Conservation (phyloP, 1,284 basidiomycete species). For the Meripilus lineatus region DNA sequence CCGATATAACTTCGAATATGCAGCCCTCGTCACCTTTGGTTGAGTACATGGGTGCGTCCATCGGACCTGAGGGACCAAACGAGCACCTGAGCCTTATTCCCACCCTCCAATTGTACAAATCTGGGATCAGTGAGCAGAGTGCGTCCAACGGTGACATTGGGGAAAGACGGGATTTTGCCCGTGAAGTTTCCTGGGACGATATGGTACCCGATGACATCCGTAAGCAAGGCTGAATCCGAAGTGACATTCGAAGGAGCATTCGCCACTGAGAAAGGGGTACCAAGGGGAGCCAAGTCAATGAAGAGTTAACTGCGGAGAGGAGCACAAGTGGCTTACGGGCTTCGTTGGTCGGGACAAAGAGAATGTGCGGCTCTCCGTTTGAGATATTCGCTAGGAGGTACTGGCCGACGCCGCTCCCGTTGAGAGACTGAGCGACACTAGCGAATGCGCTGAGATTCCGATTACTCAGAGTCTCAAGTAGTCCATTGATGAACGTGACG, state of each 20-base stretch:
- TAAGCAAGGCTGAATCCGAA: slow-evolving; percentile 32
- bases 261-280: slow-evolving; percentile 23
- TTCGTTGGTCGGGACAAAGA: slow-evolving; percentile 46
- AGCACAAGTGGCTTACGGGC: slow-evolving; percentile 33
- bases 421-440: slow-evolving; percentile 30
- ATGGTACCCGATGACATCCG: slow-evolving; percentile 57
- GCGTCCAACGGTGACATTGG: slow-evolving; percentile 58
- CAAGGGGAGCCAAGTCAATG: background rate
- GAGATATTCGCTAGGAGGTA: slow-evolving; percentile 38
- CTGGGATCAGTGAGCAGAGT: slow-evolving; percentile 50
- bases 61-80: slow-evolving; percentile 47
- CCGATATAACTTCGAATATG: too few species aligned
- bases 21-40: slow-evolving; percentile 39
- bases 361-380: slow-evolving; percentile 30
- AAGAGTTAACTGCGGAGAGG: background rate
- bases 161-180: slow-evolving; percentile 34
- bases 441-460: slow-evolving; percentile 37
- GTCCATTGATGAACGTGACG: slow-evolving; percentile 25
- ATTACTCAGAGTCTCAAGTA: slow-evolving; percentile 29
- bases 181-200: slow-evolving; percentile 51
- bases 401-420: slow-evolving; percentile 38
- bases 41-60: slow-evolving; percentile 45
- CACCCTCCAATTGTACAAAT: slow-evolving; percentile 48
- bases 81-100: slow-evolving; percentile 53
- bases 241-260: slow-evolving; percentile 32